phyloP scores from a whole-genome alignment of 805 yeast species.

The Yamadazyma laniorum region DNA sequence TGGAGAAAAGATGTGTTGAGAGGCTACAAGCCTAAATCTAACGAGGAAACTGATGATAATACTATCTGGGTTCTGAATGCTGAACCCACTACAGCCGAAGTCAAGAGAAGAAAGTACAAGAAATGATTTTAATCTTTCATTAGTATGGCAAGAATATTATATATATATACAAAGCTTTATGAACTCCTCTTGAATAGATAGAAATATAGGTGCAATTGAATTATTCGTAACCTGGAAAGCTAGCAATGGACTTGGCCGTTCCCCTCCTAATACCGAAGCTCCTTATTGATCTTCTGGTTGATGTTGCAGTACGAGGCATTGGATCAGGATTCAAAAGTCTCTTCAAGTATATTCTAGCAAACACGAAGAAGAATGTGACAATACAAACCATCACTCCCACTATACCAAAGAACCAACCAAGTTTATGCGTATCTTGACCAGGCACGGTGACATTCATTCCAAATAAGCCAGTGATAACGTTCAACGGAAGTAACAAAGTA shows the following conservation, averaged over 20 bases:
- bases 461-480: conserved; percentile 84
- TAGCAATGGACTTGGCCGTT: conserved; percentile 33
- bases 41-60: conserved; percentile 33
- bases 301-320: conserved; percentile 8
- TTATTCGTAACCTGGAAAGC: conserved; percentile 14
- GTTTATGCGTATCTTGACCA: conserved; percentile 44
- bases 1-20: conserved; percentile 88
- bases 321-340: conserved; percentile 14
- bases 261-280: conserved; percentile 28
- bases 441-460: conserved; percentile 96
- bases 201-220: not conserved
- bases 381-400: conserved; percentile 26
- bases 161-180: too few species aligned
- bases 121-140: not conserved
- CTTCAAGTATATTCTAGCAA: conserved; percentile 23
- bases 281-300: conserved; percentile 24
- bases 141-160: too few species aligned
- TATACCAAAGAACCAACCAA: conserved; percentile 31
- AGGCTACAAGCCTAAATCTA: conserved; percentile 48
- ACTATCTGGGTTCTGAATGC: conserved; percentile 28
- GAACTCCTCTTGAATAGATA: too few species aligned
- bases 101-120: not conserved
- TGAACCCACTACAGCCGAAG: not conserved
- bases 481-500: conserved; percentile 86
- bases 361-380: conserved; percentile 15